phyloP scores from a whole-genome alignment of 768 basidiomycete genomes.

The Xanthoconium purpureum region DNA sequence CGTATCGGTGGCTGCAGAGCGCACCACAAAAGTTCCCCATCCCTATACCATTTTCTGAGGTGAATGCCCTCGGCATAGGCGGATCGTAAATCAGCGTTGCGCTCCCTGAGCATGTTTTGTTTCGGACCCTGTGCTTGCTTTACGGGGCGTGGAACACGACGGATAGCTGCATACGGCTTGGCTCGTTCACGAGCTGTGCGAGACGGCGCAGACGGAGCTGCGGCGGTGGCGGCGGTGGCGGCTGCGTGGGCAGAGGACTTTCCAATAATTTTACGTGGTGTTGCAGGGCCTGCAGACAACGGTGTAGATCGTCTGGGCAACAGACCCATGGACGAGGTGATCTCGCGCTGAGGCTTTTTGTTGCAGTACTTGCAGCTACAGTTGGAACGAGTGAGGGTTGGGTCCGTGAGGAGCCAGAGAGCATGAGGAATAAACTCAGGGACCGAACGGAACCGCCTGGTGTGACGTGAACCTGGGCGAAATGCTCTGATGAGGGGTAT shows the following conservation, averaged over 20 bases:
- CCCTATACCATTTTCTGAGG: constrained; percentile 59
- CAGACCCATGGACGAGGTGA: constrained; percentile 60
- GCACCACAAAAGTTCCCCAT: constrained; percentile 73
- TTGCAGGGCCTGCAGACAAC: constrained; percentile 26
- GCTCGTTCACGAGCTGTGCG: constrained; percentile 22
- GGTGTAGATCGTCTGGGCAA: constrained; percentile 34
- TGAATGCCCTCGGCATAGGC: constrained; percentile 45
- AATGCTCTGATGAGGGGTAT: neutral
- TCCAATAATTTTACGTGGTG: constrained; percentile 12
- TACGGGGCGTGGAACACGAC: constrained; percentile 35
- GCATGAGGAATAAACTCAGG: constrained; percentile 86
- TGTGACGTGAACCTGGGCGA: constrained; percentile 38
- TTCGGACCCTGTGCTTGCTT: constrained; percentile 39
- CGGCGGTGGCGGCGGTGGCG: neutral
- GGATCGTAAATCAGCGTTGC: constrained; percentile 62
- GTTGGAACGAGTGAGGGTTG: constrained; percentile 41
- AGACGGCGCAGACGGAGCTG: constrained; percentile 19
- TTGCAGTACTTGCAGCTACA: constrained; percentile 80
- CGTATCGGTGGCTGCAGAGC: constrained; percentile 50
- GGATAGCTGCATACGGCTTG: constrained; percentile 42
- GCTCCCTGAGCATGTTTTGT: constrained; percentile 55
- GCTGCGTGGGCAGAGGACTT: constrained; percentile 1
- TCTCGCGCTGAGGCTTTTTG: constrained; percentile 64
- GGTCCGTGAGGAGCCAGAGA: constrained; percentile 67
- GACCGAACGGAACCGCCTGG: constrained; percentile 68